Evolutionary conservation across 805 yeast genomes (phyloP).

Genomic region (Komagataella populi): DNA sequence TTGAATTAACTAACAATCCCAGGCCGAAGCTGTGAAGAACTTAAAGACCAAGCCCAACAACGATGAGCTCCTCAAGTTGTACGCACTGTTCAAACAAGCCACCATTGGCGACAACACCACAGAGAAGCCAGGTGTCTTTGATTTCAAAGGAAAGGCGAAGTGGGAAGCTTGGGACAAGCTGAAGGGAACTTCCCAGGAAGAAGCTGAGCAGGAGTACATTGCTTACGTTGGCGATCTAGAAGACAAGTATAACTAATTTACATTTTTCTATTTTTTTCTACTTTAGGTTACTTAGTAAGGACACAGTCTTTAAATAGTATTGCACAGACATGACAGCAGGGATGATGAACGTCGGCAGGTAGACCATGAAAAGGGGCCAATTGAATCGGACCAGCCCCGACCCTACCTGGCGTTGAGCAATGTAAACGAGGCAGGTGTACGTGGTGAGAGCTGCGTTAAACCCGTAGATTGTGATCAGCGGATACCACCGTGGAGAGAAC

Average conservation of each 20-base stretch:
- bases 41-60: slow-evolving; percentile 70
- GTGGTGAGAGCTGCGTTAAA: slow-evolving; percentile 78
- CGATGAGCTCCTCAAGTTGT: slow-evolving; percentile 76
- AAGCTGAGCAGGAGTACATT: slow-evolving; percentile 78
- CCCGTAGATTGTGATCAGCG: slow-evolving; percentile 47
- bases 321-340: slow-evolving; percentile 47
- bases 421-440: slow-evolving; percentile 49
- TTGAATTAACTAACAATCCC: background rate
- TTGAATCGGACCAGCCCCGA: slow-evolving; percentile 18
- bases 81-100: slow-evolving; percentile 94
- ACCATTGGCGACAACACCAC: slow-evolving; percentile 90
- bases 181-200: slow-evolving; percentile 78
- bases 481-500: slow-evolving; percentile 11
- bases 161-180: slow-evolving; percentile 94
- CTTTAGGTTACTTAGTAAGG: background rate
- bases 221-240: slow-evolving; percentile 51
- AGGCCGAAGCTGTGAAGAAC: slow-evolving; percentile 74
- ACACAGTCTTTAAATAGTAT: slow-evolving; percentile 7
- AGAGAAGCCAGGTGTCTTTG: slow-evolving; percentile 81
- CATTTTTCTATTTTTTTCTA: background rate
- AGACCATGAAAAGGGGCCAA: slow-evolving; percentile 33
- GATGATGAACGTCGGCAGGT: slow-evolving; percentile 59
- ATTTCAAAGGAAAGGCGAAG: slow-evolving; percentile 90
- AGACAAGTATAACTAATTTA: slow-evolving; percentile 27
- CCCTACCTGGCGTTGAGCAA: slow-evolving; percentile 20